Evolutionary conservation across 2,329 filamentous ascomycete species (phyloP).

Genomic region (Ophiostoma triangulosporum): DNA sequence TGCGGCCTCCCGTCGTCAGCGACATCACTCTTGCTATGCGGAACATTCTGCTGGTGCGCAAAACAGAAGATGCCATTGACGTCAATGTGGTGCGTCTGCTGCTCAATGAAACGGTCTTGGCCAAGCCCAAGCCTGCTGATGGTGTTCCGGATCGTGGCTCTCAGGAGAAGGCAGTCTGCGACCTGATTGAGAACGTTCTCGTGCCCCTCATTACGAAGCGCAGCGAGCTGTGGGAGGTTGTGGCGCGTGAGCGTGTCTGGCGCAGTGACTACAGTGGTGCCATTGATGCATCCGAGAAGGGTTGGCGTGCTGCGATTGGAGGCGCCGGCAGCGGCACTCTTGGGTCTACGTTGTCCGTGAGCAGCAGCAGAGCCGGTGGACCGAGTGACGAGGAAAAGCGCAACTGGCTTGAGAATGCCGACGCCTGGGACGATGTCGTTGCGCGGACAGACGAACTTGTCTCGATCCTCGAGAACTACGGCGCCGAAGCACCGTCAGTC

Average conservation of each 20-base stretch:
- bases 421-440: conserved; percentile 60
- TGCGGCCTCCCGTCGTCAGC: conserved; percentile 57
- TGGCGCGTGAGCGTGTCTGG: conserved; percentile 62
- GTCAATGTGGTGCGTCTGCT: conserved; percentile 56
- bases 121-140: conserved; percentile 18
- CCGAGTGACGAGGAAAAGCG: conserved; percentile 24
- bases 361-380: conserved; percentile 12
- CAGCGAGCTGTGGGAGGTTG: conserved; percentile 61
- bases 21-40: conserved; percentile 66
- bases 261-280: conserved; percentile 55
- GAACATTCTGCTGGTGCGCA: conserved; percentile 62
- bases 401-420: conserved; percentile 43
- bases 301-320: conserved; percentile 60
- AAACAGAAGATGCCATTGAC: conserved; percentile 70
- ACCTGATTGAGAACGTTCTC: conserved; percentile 61
- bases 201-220: conserved; percentile 74
- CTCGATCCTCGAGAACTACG: conserved; percentile 70
- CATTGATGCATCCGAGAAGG: conserved; percentile 75
- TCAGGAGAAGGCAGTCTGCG: conserved; percentile 47
- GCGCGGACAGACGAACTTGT: conserved; percentile 69
- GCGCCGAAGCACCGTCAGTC: conserved; percentile 49
- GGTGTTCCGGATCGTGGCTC: conserved; percentile 42
- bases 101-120: conserved; percentile 53
- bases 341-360: conserved; percentile 28
- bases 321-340: conserved; percentile 17